A percentile compares a stretch with the other conserved stretches of the same genome.
These are phyloP conservation scores for Miscanthus lutarioriparius DNA, from an alignment of 176 grass and related monocot species.

Conservation along the genomic window DNA sequence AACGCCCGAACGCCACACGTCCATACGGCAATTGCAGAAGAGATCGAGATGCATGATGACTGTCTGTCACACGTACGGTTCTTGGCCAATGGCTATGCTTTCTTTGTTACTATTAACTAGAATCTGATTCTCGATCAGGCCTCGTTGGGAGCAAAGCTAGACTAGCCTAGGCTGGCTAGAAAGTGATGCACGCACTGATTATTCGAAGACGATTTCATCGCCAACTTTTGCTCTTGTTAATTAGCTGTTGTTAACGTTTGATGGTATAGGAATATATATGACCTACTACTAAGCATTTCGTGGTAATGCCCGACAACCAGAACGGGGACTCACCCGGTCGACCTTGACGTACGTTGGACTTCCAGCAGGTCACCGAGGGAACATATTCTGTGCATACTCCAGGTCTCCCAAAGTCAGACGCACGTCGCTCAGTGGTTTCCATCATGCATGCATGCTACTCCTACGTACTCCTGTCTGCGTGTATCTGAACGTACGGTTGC, in stretches of 20 bases:
- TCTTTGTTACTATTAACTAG: neutral
- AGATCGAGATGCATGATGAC: too few species aligned
- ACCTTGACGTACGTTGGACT: neutral
- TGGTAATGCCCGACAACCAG: constrained; percentile 39
- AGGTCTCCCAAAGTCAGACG: constrained; percentile 19
- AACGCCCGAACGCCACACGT: too few species aligned
- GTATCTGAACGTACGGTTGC: neutral
- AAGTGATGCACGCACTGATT: neutral
- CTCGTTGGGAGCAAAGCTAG: neutral
- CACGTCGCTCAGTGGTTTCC: constrained; percentile 6
- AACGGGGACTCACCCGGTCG: neutral
- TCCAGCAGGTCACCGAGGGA: neutral
- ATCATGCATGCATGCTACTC: neutral
- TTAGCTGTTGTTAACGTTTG: neutral
- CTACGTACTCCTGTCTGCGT: too few species aligned
- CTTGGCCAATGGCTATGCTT: neutral
- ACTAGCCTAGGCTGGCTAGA: neutral
- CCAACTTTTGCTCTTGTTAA: neutral
- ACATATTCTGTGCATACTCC: constrained; percentile 20
- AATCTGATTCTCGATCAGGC: constrained; percentile 44
- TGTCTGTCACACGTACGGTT: too few species aligned
- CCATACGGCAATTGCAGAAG: too few species aligned
- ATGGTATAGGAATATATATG: neutral
- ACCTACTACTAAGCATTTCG: neutral
- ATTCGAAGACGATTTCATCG: neutral